Percentiles rank a stretch among this genome's conserved stretches.
Conservation (phyloP, 805 yeast genomes). For the Cyberlindnera americana region DNA sequence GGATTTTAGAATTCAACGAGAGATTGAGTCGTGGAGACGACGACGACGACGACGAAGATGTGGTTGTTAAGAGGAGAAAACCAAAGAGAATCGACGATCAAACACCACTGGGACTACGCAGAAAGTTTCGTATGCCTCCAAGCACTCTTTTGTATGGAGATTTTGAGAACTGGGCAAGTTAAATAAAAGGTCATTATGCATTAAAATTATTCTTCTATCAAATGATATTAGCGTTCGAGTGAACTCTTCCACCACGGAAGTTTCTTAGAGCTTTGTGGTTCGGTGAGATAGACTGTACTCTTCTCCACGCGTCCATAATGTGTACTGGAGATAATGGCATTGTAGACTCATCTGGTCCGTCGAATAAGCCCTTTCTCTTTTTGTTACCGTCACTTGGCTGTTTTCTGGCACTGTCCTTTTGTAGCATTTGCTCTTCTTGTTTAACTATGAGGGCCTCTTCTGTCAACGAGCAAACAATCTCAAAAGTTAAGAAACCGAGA, state of each 20-base stretch:
- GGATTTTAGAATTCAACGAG: neutral
- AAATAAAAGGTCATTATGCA: slow-evolving; percentile 1
- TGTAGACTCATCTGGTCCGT: slow-evolving; percentile 82
- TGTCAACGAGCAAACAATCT: slow-evolving; percentile 90
- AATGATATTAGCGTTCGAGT: slow-evolving; percentile 33
- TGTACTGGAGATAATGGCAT: slow-evolving; percentile 77
- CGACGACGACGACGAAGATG: slow-evolving; percentile 3
- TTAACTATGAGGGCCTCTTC: slow-evolving; percentile 87
- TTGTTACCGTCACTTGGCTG: slow-evolving; percentile 37
- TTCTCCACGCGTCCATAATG: slow-evolving; percentile 86
- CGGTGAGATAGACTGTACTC: slow-evolving; percentile 57
- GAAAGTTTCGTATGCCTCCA: slow-evolving; percentile 4
- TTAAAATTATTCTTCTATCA: slow-evolving; percentile 13
- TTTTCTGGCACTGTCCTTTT: slow-evolving; percentile 24
- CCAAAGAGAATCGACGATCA: neutral
- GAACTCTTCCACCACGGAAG: slow-evolving; percentile 51
- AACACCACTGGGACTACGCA: neutral
- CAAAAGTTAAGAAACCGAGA: slow-evolving; percentile 91
- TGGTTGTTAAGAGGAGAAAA: slow-evolving; percentile 1
- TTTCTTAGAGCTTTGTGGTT: slow-evolving; percentile 63
- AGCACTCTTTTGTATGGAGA: slow-evolving; percentile 5
- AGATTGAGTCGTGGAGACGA: neutral
- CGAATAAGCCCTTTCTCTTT: slow-evolving; percentile 63
- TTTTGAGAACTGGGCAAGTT: neutral
- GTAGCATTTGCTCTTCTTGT: slow-evolving; percentile 55